Evolutionary conservation across 2,329 filamentous ascomycete genomes (phyloP).

Genomic region (Stachybotrys chlorohalonatus): DNA sequence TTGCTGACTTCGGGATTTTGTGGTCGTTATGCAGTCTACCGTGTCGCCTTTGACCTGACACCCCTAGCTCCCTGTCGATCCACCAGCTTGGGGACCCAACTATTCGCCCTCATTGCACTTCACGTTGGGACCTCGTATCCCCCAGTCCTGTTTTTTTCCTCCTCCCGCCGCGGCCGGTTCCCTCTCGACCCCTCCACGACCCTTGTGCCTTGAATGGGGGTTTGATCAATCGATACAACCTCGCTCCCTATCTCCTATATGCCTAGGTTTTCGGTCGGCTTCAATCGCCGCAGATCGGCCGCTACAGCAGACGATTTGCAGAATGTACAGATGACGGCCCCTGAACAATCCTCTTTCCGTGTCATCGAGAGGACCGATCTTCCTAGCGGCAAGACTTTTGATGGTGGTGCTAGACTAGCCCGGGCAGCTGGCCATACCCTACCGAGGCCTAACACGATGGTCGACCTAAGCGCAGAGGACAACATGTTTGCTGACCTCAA

Average conservation of each 20-base stretch:
- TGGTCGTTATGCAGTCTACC: not conserved
- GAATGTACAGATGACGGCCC: conserved; percentile 34
- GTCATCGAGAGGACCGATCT: conserved; percentile 46
- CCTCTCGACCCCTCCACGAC: not conserved
- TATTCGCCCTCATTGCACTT: conserved; percentile 10
- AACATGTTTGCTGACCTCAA: conserved; percentile 52
- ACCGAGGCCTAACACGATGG: conserved; percentile 24
- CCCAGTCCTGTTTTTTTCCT: conserved; percentile 4
- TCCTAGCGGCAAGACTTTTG: conserved; percentile 35
- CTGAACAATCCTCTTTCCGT: conserved; percentile 44
- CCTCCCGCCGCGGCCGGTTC: not conserved
- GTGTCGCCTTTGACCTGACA: not conserved
- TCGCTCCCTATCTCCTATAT: conserved; percentile 29
- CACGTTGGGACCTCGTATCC: conserved; percentile 7
- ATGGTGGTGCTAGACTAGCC: conserved; percentile 36
- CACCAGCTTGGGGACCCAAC: conserved; percentile 6
- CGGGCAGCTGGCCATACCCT: conserved; percentile 25
- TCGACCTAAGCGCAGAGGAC: conserved; percentile 38
- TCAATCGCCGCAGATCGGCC: conserved; percentile 51
- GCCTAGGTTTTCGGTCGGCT: conserved; percentile 53
- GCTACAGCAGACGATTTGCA: conserved; percentile 44
- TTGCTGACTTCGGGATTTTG: not conserved
- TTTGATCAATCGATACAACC: not conserved
- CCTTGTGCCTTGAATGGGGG: not conserved
- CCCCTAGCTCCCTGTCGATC: conserved; percentile 3